Evolutionary conservation across 768 basidiomycete species (phyloP).

Genomic region (Trametes cubensis): DNA sequence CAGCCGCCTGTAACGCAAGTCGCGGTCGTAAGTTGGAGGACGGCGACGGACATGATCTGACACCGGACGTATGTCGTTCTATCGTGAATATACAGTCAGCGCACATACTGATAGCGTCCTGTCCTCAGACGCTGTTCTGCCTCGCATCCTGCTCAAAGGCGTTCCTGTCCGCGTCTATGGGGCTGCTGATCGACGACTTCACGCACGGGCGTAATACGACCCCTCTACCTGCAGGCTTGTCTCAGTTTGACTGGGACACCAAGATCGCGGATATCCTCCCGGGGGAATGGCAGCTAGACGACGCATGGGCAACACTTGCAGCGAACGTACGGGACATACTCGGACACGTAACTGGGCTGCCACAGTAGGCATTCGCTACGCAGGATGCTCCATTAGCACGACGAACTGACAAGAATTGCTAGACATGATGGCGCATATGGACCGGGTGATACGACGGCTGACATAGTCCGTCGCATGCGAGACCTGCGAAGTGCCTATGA

Average conservation of each 20-base stretch:
- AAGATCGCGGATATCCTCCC: constrained; percentile 43
- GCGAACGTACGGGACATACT: constrained; percentile 43
- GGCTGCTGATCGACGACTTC: constrained; percentile 38
- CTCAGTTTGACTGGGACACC: constrained; percentile 34
- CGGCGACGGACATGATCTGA: constrained; percentile 19
- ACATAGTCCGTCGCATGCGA: constrained; percentile 32
- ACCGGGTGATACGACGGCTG: constrained; percentile 33
- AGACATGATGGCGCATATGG: constrained; percentile 41
- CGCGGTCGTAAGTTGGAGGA: constrained; percentile 20
- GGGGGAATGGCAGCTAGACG: constrained; percentile 43
- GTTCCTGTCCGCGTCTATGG: constrained; percentile 34
- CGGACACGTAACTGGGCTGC: constrained; percentile 45
- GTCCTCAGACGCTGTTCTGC: constrained; percentile 34
- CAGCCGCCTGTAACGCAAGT: constrained; percentile 10
- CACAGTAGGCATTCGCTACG: constrained; percentile 31
- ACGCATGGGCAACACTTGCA: constrained; percentile 41
- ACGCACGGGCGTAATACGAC: constrained; percentile 34
- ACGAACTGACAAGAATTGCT: too few species aligned
- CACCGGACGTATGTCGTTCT: constrained; percentile 14
- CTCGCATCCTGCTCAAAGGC: constrained; percentile 39
- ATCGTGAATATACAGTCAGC: background rate
- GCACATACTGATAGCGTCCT: background rate
- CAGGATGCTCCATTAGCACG: too few species aligned
- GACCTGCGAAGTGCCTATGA: constrained; percentile 39
- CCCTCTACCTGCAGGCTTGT: constrained; percentile 26